phyloP scores from a whole-genome alignment of 306 rosid species.

The Arachis stenosperma region DNA sequence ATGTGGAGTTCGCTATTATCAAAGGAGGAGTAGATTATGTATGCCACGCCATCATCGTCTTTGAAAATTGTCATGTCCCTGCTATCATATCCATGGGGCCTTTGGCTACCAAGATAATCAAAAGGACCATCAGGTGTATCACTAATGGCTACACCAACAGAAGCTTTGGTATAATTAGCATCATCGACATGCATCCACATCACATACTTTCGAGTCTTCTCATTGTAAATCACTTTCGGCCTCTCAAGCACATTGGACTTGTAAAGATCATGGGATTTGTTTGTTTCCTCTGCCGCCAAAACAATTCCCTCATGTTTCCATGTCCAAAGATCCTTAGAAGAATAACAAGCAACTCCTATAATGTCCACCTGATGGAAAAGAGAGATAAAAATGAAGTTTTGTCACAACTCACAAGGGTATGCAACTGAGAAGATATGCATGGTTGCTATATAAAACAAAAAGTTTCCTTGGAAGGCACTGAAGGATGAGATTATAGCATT shows the following conservation, averaged over 20 bases:
- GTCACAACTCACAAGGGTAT: neutral
- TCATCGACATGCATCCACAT: conserved; percentile 99
- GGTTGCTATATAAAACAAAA: neutral
- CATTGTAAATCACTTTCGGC: conserved; percentile 89
- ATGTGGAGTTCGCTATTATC: conserved; percentile 84
- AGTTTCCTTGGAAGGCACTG: neutral
- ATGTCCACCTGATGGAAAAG: conserved; percentile 72
- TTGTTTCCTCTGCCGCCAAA: conserved; percentile 66
- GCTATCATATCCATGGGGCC: conserved; percentile 84
- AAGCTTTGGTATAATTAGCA: conserved; percentile 85
- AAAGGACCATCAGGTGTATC: conserved; percentile 87
- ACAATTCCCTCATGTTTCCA: conserved; percentile 95
- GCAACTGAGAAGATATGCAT: conserved; percentile 13
- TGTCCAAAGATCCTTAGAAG: conserved; percentile 90
- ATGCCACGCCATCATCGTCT: conserved; percentile 82
- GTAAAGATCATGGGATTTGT: conserved; percentile 82
- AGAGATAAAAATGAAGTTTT: conserved; percentile 4
- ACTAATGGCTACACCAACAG: conserved; percentile 75
- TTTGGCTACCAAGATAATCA: conserved; percentile 74
- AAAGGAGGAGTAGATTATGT: conserved; percentile 83
- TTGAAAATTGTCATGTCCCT: conserved; percentile 93
- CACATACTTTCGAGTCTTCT: conserved; percentile 76
- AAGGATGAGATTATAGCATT: neutral
- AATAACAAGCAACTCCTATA: conserved; percentile 94
- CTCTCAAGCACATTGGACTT: conserved; percentile 92